These are phyloP conservation scores for Kwoniella heveanensis DNA, from an alignment of 768 basidiomycete genomes.

Conservation along the genomic window DNA sequence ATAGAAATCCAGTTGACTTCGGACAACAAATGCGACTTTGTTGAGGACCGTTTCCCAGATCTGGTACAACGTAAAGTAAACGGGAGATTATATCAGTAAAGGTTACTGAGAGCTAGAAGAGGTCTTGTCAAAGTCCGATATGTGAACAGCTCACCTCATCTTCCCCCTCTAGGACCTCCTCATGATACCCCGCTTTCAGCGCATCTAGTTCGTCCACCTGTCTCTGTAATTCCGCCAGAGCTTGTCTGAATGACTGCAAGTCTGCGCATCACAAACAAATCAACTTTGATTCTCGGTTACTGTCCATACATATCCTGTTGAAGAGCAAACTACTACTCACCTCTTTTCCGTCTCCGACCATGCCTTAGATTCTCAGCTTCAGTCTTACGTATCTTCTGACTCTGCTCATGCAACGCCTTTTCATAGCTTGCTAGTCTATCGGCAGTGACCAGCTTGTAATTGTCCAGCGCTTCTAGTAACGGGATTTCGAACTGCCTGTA, in stretches of 20 bases:
- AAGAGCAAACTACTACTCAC: too few relatives aligned
- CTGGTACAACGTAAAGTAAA: constrained; percentile 19
- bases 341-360: constrained; percentile 70
- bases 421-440: constrained; percentile 86
- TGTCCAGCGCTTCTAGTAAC: constrained; percentile 77
- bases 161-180: constrained; percentile 86
- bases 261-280: constrained; percentile 60
- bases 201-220: constrained; percentile 91
- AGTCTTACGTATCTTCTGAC: constrained; percentile 77
- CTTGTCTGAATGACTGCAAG: constrained; percentile 82
- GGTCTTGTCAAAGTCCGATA: too few relatives aligned
- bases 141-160: constrained; percentile 70
- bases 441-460: constrained; percentile 61
- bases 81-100: not conserved
- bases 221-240: constrained; percentile 73
- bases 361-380: constrained; percentile 78
- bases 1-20: constrained; percentile 89
- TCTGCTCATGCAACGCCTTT: constrained; percentile 76
- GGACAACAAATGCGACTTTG: constrained; percentile 83
- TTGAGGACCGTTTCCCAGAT: constrained; percentile 87
- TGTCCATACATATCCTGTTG: too few relatives aligned
- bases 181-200: constrained; percentile 78
- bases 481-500: constrained; percentile 89
- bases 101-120: too few relatives aligned
- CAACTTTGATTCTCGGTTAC: not conserved